Evolutionary conservation across 257 asterid genomes (phyloP).

Genomic region (Lycium ferocissimum): DNA sequence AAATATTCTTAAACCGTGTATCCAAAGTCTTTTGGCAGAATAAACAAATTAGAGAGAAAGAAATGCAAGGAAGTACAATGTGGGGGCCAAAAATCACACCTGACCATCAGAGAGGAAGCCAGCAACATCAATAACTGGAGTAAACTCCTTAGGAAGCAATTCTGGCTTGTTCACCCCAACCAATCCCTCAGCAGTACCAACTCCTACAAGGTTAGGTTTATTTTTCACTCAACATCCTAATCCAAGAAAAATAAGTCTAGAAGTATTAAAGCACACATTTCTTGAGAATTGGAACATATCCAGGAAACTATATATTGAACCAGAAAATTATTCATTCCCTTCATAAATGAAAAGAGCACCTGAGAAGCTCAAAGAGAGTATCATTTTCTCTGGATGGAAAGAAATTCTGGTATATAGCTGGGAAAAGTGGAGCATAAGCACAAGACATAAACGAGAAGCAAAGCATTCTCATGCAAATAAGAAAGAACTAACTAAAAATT

Average conservation of each 20-base stretch:
- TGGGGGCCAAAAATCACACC: constrained; percentile 48
- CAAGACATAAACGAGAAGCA: neutral
- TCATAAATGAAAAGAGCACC: neutral
- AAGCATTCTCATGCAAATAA: neutral
- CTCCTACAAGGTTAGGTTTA: constrained; percentile 52
- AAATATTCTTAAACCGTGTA: neutral
- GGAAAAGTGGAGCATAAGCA: neutral
- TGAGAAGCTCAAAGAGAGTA: neutral
- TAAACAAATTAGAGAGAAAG: neutral
- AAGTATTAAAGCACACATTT: neutral
- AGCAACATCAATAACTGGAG: constrained; percentile 87
- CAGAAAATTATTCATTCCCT: neutral
- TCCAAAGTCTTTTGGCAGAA: neutral
- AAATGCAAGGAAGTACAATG: neutral
- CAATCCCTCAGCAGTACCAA: constrained; percentile 74
- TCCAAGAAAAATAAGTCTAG: neutral
- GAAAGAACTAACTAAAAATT: neutral
- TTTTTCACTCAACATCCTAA: constrained; percentile 20
- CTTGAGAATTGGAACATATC: neutral
- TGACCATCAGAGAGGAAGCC: constrained; percentile 98
- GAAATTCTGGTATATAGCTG: neutral
- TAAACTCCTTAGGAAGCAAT: constrained; percentile 75
- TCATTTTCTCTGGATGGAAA: neutral
- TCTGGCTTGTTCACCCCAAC: constrained; percentile 93
- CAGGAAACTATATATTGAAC: neutral